phyloP scores from a whole-genome alignment of 495 filamentous ascomycete genomes.

The Talaromyces wortmannii region DNA sequence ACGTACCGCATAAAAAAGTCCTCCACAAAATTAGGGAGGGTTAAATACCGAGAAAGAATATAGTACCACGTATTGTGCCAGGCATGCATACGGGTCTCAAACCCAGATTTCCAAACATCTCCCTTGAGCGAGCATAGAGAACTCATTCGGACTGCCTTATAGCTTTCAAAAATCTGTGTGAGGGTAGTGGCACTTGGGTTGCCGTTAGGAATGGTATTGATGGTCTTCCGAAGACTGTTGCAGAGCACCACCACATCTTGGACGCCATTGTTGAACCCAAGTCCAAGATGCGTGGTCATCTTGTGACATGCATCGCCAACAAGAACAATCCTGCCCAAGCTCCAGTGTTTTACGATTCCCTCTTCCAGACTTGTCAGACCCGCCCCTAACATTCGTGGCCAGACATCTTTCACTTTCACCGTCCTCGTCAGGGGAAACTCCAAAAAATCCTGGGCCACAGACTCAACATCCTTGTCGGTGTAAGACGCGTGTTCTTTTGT shows the following conservation, averaged over 20 bases:
- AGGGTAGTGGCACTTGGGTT: background rate
- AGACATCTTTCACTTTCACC: constrained; percentile 22
- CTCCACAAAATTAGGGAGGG: constrained; percentile 1
- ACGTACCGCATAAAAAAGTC: constrained; percentile 5
- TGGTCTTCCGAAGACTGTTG: constrained; percentile 15
- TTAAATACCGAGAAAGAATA: constrained; percentile 10
- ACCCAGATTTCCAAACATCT: constrained; percentile 10
- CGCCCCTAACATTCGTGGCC: constrained; percentile 4
- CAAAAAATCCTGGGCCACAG: constrained; percentile 16
- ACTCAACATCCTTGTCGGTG: constrained; percentile 19
- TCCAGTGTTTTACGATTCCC: constrained; percentile 17
- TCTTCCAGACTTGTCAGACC: constrained; percentile 16
- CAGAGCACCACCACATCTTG: constrained; percentile 27
- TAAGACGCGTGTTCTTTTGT: constrained; percentile 17
- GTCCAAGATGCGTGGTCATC: constrained; percentile 17
- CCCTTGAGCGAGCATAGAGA: constrained; percentile 5
- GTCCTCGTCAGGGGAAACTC: constrained; percentile 14
- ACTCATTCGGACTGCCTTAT: constrained; percentile 7
- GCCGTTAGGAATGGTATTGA: background rate
- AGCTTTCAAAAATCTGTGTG: constrained; percentile 8
- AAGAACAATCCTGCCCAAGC: constrained; percentile 16
- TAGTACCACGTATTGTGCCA: constrained; percentile 11
- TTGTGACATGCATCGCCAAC: constrained; percentile 19
- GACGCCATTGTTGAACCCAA: constrained; percentile 26
- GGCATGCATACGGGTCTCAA: constrained; percentile 15